These are phyloP conservation scores for Aspergillus viridinutans DNA, from an alignment of 2,329 filamentous ascomycete species.

Conservation along the genomic window DNA sequence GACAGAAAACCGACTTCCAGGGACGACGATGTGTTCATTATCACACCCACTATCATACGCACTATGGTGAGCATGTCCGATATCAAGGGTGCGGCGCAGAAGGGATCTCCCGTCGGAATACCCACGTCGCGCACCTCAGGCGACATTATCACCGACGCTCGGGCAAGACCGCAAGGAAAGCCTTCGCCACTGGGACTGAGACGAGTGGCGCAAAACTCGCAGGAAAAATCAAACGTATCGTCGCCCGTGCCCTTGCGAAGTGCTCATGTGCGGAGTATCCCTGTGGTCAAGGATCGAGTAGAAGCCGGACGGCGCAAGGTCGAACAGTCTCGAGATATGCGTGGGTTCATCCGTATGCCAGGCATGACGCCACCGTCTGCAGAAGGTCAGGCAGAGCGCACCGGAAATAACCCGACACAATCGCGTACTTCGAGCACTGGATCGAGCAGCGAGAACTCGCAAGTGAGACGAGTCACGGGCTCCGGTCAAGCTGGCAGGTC, in stretches of 20 bases:
- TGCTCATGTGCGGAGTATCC: conserved; percentile 9
- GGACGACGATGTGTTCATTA: conserved; percentile 34
- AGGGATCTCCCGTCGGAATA: conserved; percentile 11
- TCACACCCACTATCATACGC: conserved; percentile 41
- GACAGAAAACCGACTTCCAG: conserved; percentile 11
- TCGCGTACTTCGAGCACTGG: neutral
- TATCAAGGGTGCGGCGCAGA: conserved; percentile 15
- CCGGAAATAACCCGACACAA: conserved; percentile 8
- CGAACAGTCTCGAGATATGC: conserved; percentile 23
- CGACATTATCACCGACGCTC: conserved; percentile 26
- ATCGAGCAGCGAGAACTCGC: conserved; percentile 2
- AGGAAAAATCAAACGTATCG: conserved; percentile 19
- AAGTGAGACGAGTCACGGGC: conserved; percentile 7
- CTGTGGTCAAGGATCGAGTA: conserved; percentile 10
- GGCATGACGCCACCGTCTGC: conserved; percentile 25
- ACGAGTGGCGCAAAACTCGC: conserved; percentile 20
- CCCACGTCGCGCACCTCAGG: conserved; percentile 17
- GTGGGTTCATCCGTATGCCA: conserved; percentile 37
- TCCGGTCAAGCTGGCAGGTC: conserved; percentile 1
- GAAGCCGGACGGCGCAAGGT: conserved; percentile 4
- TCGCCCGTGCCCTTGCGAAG: conserved; percentile 20
- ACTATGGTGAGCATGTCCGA: conserved; percentile 33
- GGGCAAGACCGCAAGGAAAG: conserved; percentile 22
- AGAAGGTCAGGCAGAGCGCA: conserved; percentile 20
- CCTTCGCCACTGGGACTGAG: conserved; percentile 25